Conservation (phyloP, 106 monocot genomes). For the Dendrobium huoshanense region DNA sequence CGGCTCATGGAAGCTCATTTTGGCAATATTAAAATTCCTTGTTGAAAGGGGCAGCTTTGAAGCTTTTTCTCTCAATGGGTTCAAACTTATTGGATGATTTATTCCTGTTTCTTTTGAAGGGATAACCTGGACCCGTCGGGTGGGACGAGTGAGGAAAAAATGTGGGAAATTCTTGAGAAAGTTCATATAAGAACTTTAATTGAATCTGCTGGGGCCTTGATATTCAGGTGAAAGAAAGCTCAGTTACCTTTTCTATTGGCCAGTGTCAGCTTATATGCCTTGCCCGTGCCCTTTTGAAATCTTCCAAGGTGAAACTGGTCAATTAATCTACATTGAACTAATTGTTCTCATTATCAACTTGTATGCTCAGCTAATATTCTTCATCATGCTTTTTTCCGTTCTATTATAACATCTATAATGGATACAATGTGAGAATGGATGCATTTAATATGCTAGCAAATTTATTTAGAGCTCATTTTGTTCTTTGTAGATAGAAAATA, state of each 20-base stretch:
- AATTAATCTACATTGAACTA: background rate
- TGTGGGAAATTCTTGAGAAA: constrained; percentile 82
- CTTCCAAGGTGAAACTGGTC: constrained; percentile 65
- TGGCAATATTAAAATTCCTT: background rate
- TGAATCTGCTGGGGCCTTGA: constrained; percentile 80
- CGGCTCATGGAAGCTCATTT: background rate
- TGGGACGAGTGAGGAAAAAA: constrained; percentile 40
- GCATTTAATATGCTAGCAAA: background rate
- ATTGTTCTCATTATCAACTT: background rate
- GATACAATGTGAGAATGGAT: background rate
- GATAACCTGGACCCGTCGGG: constrained; percentile 90
- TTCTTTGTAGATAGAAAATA: background rate
- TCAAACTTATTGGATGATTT: background rate
- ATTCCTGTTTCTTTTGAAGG: constrained; percentile 21
- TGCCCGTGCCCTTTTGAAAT: constrained; percentile 80
- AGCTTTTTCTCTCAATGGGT: background rate
- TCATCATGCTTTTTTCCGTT: background rate
- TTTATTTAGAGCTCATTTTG: background rate
- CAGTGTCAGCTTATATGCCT: constrained; percentile 91
- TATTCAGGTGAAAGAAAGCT: constrained; percentile 61
- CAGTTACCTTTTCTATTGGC: constrained; percentile 76
- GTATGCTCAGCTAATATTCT: background rate
- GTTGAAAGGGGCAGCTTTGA: background rate
- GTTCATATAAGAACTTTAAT: constrained; percentile 64
- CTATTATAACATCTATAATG: background rate